Conservation (phyloP, 805 yeast genomes). For the Metschnikowia dekortorum region DNA sequence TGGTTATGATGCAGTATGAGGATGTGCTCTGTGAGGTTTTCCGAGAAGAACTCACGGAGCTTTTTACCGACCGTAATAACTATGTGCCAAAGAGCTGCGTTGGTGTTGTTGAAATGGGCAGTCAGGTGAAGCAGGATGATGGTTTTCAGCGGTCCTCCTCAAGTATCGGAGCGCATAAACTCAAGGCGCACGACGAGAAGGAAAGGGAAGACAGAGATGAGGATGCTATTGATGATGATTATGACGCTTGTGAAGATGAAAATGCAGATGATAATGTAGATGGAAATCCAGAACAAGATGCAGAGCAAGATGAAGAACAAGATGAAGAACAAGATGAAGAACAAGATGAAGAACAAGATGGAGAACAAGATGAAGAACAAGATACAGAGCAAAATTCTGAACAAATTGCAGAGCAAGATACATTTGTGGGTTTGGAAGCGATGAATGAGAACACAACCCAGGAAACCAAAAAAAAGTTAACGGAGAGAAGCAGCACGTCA, state of each 20-base stretch:
- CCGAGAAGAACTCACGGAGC: slow-evolving; percentile 43
- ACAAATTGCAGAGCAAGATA: neutral
- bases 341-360: neutral
- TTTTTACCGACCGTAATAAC: slow-evolving; percentile 41
- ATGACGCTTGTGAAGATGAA: too few species aligned
- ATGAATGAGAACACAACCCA: too few species aligned
- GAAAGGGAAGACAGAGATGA: slow-evolving; percentile 11
- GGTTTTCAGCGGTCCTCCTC: neutral
- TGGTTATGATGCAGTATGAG: slow-evolving; percentile 67
- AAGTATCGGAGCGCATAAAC: neutral
- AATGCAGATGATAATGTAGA: neutral
- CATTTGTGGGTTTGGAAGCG: neutral
- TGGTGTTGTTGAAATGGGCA: slow-evolving; percentile 23
- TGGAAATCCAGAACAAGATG: neutral
- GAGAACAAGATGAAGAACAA: neutral
- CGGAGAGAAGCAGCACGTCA: too few species aligned
- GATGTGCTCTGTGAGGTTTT: slow-evolving; percentile 50
- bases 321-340: neutral
- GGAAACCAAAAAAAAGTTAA: too few species aligned
- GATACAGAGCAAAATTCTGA: neutral
- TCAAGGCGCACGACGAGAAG: slow-evolving; percentile 2
- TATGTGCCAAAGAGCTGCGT: slow-evolving; percentile 29
- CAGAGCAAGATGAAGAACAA: neutral
- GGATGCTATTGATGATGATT: too few species aligned
- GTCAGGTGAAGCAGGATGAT: neutral